These are phyloP conservation scores for Escallonia rubra DNA, from an alignment of 129 eudicot genomes.

Conservation along the genomic window DNA sequence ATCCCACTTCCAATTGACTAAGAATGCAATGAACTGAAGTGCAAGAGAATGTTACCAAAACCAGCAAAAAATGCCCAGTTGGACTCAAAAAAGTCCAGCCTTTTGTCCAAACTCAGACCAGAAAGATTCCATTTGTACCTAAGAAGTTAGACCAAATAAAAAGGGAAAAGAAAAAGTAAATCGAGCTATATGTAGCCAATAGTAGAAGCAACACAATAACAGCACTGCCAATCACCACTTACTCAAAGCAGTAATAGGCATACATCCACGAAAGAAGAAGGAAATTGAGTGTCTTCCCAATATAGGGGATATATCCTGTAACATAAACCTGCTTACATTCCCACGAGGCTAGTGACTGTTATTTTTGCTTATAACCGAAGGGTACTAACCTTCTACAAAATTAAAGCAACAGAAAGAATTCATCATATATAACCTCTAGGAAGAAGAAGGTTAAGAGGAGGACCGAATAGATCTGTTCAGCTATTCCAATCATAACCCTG, in stretches of 20 bases:
- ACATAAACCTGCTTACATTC: slow-evolving; percentile 68
- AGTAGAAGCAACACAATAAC: neutral
- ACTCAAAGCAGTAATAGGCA: slow-evolving; percentile 98
- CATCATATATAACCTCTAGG: slow-evolving; percentile 56
- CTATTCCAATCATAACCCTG: slow-evolving; percentile 94
- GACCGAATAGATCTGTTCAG: slow-evolving; percentile 82
- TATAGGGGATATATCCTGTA: slow-evolving; percentile 74
- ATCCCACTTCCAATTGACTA: neutral
- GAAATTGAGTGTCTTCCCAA: slow-evolving; percentile 73
- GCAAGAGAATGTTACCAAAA: slow-evolving; percentile 52
- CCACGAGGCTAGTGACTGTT: slow-evolving; percentile 9
- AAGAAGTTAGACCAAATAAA: neutral
- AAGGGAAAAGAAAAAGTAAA: neutral
- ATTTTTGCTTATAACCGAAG: slow-evolving; percentile 10
- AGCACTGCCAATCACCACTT: slow-evolving; percentile 27
- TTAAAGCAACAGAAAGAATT: neutral
- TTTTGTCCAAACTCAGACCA: slow-evolving; percentile 82
- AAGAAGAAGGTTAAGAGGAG: slow-evolving; percentile 80
- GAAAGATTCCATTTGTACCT: slow-evolving; percentile 99
- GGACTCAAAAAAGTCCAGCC: slow-evolving; percentile 88
- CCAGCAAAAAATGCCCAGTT: slow-evolving; percentile 99
- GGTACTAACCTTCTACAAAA: slow-evolving; percentile 1
- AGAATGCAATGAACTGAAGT: neutral
- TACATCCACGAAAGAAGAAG: slow-evolving; percentile 97
- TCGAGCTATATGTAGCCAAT: slow-evolving; percentile 4